phyloP scores from a whole-genome alignment of 495 filamentous ascomycete genomes.

The Penicillium diatomitis region DNA sequence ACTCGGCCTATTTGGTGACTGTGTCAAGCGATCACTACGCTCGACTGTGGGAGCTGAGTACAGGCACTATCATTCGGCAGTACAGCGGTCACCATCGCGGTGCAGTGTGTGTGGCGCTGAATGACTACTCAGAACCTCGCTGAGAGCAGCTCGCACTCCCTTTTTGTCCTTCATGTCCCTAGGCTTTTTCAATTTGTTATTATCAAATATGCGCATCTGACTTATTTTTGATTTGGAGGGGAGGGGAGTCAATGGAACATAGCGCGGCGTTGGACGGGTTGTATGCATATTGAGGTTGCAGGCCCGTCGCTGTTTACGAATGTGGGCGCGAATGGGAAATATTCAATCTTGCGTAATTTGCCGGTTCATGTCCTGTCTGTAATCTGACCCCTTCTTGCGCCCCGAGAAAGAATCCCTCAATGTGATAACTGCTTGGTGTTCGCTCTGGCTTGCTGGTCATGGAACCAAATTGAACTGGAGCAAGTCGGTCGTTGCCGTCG shows the following conservation, averaged over 20 bases:
- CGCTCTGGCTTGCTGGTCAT: no score
- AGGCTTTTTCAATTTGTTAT: constrained; percentile 1
- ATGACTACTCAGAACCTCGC: constrained; percentile 81
- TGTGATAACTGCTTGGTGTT: no score
- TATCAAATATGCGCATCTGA: neutral
- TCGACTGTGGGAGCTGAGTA: constrained; percentile 83
- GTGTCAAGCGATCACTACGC: constrained; percentile 97
- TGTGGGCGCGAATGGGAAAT: neutral
- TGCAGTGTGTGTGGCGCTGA: constrained; percentile 90
- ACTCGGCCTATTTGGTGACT: constrained; percentile 95
- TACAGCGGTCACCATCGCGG: constrained; percentile 97
- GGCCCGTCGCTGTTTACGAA: neutral
- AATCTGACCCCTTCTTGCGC: no score
- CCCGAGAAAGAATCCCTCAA: no score
- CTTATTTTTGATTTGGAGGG: constrained; percentile 1
- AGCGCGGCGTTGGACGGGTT: neutral
- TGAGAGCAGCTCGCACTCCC: constrained; percentile 10
- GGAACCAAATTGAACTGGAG: no score
- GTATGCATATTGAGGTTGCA: neutral
- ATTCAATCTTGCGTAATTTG: neutral
- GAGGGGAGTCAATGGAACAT: neutral
- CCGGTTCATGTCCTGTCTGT: no score
- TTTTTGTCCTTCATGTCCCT: neutral
- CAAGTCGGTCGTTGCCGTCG: no score
- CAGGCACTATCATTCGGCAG: constrained; percentile 84